A percentile compares a stretch with the other conserved stretches of the same genome.
Evolutionary conservation across 768 basidiomycete genomes (phyloP).

Genomic region (Polyporus arcularius): DNA sequence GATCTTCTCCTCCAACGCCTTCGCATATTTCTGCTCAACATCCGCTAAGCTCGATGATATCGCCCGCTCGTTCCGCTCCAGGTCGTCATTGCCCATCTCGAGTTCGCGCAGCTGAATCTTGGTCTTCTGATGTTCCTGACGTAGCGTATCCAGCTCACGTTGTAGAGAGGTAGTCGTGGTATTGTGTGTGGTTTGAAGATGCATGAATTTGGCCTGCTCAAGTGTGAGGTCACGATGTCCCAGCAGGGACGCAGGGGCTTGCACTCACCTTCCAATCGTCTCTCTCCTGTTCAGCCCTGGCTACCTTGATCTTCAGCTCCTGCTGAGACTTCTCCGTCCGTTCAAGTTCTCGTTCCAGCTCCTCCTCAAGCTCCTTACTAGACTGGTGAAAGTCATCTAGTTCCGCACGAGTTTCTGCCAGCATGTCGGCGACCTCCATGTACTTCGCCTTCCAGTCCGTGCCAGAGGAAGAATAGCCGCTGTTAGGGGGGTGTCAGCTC

Average conservation of each 20-base stretch:
- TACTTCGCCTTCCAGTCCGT: conserved; percentile 81
- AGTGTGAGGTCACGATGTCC: conserved; percentile 16
- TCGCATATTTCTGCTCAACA: conserved; percentile 85
- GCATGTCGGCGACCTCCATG: conserved; percentile 81
- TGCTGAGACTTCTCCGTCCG: conserved; percentile 83
- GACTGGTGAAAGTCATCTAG: conserved; percentile 86
- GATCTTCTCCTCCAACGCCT: conserved; percentile 94
- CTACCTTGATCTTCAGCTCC: conserved; percentile 73
- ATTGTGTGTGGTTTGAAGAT: conserved; percentile 87
- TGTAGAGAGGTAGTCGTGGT: conserved; percentile 89
- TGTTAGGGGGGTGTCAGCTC: conserved; percentile 31
- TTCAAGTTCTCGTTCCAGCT: conserved; percentile 88
- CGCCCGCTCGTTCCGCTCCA: conserved; percentile 92
- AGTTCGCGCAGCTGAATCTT: conserved; percentile 82
- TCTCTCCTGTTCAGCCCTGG: conserved; percentile 69
- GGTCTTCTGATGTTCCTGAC: conserved; percentile 69
- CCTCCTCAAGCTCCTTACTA: conserved; percentile 90
- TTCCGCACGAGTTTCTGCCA: conserved; percentile 80
- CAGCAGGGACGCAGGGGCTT: not conserved
- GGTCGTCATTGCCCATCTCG: conserved; percentile 97
- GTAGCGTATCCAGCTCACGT: conserved; percentile 81
- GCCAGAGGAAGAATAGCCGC: conserved; percentile 52
- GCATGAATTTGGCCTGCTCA: conserved; percentile 76
- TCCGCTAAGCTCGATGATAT: conserved; percentile 81
- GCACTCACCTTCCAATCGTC: conserved; percentile 90